Evolutionary conservation across 139 green algal species (phyloP).

Genomic region (Pseudopediastrum boryanum): DNA sequence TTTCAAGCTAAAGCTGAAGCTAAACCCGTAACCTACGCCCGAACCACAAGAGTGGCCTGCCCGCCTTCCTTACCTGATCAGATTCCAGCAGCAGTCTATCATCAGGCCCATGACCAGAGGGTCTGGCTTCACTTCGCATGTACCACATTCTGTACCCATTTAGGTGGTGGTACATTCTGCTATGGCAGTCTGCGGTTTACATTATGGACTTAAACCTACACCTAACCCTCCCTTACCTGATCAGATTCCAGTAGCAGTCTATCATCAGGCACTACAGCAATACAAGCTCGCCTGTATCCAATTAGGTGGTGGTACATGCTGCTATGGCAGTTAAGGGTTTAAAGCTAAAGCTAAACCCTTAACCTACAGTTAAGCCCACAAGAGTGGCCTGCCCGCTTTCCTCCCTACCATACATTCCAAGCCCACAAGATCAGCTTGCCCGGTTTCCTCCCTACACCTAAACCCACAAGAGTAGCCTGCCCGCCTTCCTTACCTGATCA

Average conservation of each 20-base stretch:
- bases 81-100: not conserved
- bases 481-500: constrained; percentile 31
- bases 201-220: not conserved
- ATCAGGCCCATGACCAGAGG: not conserved
- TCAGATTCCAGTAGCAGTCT: constrained; percentile 51
- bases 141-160: not conserved
- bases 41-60: no score
- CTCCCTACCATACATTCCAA: not conserved
- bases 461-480: no score
- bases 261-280: constrained; percentile 38
- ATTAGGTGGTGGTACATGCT: not conserved
- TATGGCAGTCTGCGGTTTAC: not conserved
- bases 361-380: not conserved
- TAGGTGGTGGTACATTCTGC: not conserved
- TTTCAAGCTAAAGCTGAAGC: not conserved
- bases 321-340: not conserved
- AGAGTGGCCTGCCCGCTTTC: not conserved
- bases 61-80: constrained; percentile 34
- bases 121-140: not conserved
- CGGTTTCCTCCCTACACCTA: not conserved
- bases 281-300: not conserved
- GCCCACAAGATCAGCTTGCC: not conserved
- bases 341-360: not conserved
- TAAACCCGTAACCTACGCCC: not conserved
- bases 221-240: not conserved